These are phyloP conservation scores for Drechslerella coelobrocha DNA, from an alignment of 2,329 filamentous ascomycete species.

Conservation along the genomic window DNA sequence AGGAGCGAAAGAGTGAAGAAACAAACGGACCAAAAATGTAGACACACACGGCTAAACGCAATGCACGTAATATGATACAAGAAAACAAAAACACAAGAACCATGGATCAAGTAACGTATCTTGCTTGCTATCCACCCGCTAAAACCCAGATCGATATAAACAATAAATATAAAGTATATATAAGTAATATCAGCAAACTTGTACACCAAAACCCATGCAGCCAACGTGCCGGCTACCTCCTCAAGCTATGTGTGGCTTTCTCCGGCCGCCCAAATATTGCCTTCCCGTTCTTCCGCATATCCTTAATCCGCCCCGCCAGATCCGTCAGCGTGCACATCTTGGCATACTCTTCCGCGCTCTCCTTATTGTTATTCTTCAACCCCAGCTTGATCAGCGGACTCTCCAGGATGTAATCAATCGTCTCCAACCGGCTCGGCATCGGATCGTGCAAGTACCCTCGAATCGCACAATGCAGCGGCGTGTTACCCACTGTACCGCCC, in stretches of 20 bases:
- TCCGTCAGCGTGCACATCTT: conserved; percentile 44
- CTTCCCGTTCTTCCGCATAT: conserved; percentile 50
- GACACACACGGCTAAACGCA: too few relatives aligned
- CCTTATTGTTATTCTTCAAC: conserved; percentile 48
- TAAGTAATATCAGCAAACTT: too few relatives aligned
- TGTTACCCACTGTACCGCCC: conserved; percentile 45
- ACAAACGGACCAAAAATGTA: too few relatives aligned
- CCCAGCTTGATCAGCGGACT: conserved; percentile 48
- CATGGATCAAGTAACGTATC: too few relatives aligned
- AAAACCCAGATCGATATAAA: too few relatives aligned
- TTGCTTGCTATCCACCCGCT: too few relatives aligned
- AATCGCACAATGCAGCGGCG: conserved; percentile 46
- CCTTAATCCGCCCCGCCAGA: conserved; percentile 44
- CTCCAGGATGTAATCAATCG: conserved; percentile 47
- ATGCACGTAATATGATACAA: too few relatives aligned
- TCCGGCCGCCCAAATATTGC: conserved; percentile 41
- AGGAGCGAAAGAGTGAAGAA: too few relatives aligned
- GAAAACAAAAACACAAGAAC: too few relatives aligned
- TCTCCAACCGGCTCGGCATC: conserved; percentile 43
- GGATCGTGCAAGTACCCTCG: conserved; percentile 46
- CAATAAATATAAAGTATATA: too few relatives aligned
- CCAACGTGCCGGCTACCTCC: too few relatives aligned
- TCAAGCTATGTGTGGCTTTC: background rate
- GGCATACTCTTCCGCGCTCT: conserved; percentile 45
- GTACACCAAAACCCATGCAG: too few relatives aligned